Evolutionary conservation across 2,329 filamentous ascomycete species (phyloP).

Genomic region (Colletotrichum sp.): DNA sequence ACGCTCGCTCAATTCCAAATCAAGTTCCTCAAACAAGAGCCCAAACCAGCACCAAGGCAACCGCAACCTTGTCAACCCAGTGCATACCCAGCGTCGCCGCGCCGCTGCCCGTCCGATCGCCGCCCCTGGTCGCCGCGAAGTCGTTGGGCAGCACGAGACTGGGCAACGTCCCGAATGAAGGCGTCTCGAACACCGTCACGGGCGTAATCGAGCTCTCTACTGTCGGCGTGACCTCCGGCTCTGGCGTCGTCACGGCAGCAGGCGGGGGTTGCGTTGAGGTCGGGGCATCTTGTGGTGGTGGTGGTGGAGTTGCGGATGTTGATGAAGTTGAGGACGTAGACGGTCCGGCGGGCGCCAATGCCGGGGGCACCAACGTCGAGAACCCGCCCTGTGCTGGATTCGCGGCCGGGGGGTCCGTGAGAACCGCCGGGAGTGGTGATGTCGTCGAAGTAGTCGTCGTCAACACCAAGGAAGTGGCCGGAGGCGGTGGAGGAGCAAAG

Average conservation of each 20-base stretch:
- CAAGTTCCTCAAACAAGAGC: not conserved
- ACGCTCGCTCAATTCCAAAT: not conserved
- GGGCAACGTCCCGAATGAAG: not conserved
- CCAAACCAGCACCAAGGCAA: not conserved
- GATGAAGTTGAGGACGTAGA: not conserved
- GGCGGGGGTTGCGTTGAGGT: not conserved
- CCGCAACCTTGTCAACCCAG: not conserved
- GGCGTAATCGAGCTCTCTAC: not conserved
- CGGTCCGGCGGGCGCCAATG: not conserved
- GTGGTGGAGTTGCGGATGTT: not conserved
- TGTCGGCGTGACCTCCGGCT: not conserved
- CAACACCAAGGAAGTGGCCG: not conserved
- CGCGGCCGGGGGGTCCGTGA: not conserved
- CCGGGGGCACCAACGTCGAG: not conserved
- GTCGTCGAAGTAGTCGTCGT: not conserved
- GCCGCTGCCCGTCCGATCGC: not conserved
- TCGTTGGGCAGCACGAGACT: constrained; percentile 1
- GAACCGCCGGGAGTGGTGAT: not conserved
- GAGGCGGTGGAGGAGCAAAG: not conserved
- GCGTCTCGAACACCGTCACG: constrained; percentile 12
- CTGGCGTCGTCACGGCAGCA: not conserved
- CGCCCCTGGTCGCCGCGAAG: not conserved
- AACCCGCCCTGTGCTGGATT: not conserved
- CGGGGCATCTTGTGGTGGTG: not conserved
- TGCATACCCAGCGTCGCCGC: not conserved